A percentile compares a stretch with the other conserved stretches of the same genome.
phyloP scores from a whole-genome alignment of 306 rosid genomes.

The Comarum palustre region DNA sequence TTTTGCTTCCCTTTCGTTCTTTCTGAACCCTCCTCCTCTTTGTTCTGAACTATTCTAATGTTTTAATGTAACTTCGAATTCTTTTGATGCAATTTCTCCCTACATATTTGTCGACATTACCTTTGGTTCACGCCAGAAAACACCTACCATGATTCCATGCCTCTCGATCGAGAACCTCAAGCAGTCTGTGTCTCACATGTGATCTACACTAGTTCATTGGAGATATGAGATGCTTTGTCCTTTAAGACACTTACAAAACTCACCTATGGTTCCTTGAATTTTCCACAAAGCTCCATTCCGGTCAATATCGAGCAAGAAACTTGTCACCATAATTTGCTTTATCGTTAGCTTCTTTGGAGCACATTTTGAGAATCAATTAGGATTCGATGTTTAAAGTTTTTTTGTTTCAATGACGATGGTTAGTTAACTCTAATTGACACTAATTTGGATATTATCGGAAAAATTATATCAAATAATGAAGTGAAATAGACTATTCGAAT shows the following conservation, averaged over 20 bases:
- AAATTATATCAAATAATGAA: neutral
- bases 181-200: too few species aligned
- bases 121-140: slow-evolving; percentile 47
- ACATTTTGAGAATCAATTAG: neutral
- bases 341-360: neutral
- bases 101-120: slow-evolving; percentile 32
- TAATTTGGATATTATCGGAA: neutral
- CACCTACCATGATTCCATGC: slow-evolving; percentile 53
- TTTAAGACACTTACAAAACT: slow-evolving; percentile 21
- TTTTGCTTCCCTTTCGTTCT: slow-evolving; percentile 23
- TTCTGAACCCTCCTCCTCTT: slow-evolving; percentile 18
- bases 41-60: slow-evolving; percentile 22
- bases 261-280: slow-evolving; percentile 28
- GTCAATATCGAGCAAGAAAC: neutral
- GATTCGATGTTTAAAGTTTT: neutral
- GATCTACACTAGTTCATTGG: too few species aligned
- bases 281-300: slow-evolving; percentile 17
- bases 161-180: slow-evolving; percentile 34
- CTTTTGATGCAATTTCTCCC: slow-evolving; percentile 25
- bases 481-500: neutral
- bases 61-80: slow-evolving; percentile 23
- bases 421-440: neutral
- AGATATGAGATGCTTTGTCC: slow-evolving; percentile 21
- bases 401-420: neutral
- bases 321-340: slow-evolving; percentile 6